These are phyloP conservation scores for Suillus luteus DNA, from an alignment of 768 basidiomycete species.

Conservation along the genomic window DNA sequence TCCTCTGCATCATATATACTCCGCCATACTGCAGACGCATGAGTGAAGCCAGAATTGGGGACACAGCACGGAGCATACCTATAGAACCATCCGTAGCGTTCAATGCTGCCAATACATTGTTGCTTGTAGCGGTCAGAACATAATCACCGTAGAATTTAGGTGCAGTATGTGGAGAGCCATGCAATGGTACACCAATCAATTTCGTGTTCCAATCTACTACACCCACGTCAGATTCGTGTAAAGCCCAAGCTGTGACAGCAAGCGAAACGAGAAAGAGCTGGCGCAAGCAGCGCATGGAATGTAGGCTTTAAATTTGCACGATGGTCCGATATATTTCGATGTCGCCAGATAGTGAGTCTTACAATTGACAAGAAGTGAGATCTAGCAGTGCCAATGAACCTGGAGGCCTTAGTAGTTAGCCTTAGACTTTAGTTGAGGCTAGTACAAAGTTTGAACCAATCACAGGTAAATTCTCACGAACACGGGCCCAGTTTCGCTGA, in stretches of 20 bases:
- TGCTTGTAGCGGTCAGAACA: slow-evolving; percentile 66
- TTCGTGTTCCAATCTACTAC: slow-evolving; percentile 87
- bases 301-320: not conserved
- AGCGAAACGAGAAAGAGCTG: slow-evolving; percentile 21
- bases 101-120: slow-evolving; percentile 79
- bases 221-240: slow-evolving; percentile 77
- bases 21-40: slow-evolving; percentile 66
- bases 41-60: slow-evolving; percentile 12
- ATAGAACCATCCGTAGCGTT: slow-evolving; percentile 67
- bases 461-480: no score
- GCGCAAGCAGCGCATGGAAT: slow-evolving; percentile 21
- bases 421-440: no score
- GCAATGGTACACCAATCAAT: slow-evolving; percentile 72
- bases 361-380: no score
- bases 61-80: slow-evolving; percentile 33
- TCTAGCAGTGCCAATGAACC: no score
- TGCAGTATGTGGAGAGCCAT: slow-evolving; percentile 48
- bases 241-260: slow-evolving; percentile 40
- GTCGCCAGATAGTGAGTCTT: not conserved
- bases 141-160: slow-evolving; percentile 64
- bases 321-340: not conserved
- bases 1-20: slow-evolving; percentile 74
- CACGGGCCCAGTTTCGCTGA: no score
- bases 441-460: no score
- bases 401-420: no score